Percentiles rank a stretch among this genome's conserved stretches.
Evolutionary conservation across 2,329 filamentous ascomycete species (phyloP).

Genomic region (Fusarium musae): DNA sequence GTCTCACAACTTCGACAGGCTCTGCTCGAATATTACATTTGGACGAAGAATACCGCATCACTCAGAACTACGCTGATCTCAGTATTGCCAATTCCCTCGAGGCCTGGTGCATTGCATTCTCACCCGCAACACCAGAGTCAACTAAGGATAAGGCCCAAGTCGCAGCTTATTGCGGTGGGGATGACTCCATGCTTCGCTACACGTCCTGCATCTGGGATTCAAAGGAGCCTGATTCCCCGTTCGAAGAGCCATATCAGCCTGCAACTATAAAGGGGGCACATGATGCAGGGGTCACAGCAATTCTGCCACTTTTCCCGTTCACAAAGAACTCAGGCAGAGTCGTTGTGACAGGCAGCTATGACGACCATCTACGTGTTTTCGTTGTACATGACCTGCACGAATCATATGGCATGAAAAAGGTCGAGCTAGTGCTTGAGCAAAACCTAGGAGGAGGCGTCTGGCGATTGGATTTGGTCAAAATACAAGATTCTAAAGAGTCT

Average conservation of each 20-base stretch:
- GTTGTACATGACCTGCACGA: slow-evolving; percentile 56
- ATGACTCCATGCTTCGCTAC: slow-evolving; percentile 73
- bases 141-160: slow-evolving; percentile 43
- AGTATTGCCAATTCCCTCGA: slow-evolving; percentile 68
- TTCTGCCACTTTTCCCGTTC: slow-evolving; percentile 72
- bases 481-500: slow-evolving; percentile 40
- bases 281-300: slow-evolving; percentile 86
- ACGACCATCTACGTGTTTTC: slow-evolving; percentile 81
- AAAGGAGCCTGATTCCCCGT: slow-evolving; percentile 10
- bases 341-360: slow-evolving; percentile 89
- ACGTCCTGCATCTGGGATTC: slow-evolving; percentile 48
- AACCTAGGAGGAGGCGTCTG: slow-evolving; percentile 87
- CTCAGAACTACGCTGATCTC: slow-evolving; percentile 48
- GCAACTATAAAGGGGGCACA: slow-evolving; percentile 63
- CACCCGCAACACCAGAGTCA: slow-evolving; percentile 45
- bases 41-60: slow-evolving; percentile 54
- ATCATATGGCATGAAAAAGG: slow-evolving; percentile 55
- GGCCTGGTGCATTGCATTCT: slow-evolving; percentile 78
- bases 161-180: slow-evolving; percentile 75
- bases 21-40: slow-evolving; percentile 67
- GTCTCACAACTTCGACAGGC: slow-evolving; percentile 77
- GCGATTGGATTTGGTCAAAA: slow-evolving; percentile 74
- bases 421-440: slow-evolving; percentile 68
- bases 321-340: slow-evolving; percentile 61
- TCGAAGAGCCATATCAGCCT: slow-evolving; percentile 41